Evolutionary conservation across 176 grass and related monocot genomes (phyloP), one percentile per base, ranked within the genome.

Genomic region (Melocanna baccifera): DNA sequence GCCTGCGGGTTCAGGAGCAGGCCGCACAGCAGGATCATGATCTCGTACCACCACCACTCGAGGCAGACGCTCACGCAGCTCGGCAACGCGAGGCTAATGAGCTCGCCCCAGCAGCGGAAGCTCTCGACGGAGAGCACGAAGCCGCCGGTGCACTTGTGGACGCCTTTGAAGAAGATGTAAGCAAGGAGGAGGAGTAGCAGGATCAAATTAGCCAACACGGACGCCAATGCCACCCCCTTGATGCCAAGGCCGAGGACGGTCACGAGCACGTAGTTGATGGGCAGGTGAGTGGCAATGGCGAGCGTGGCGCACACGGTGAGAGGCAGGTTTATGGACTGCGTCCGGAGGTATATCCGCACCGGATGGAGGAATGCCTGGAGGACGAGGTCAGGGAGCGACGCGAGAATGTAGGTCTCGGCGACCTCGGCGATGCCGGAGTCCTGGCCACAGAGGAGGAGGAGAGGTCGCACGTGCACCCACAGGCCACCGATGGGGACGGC

Each of bases 11-110:
- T 93, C 67, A 88, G 63, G 22, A 98, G 93, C 55, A 97, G 89
- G 5, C 94, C 94, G 62, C 94, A 97, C 26, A 97, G 81, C 50
- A 98, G 83, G 71, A 94, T 94, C 95, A 98, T 98, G 84, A 98
- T 94, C 89, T 98, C 95, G 59, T 97, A 97, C 92, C 92, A 97
- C 95, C 95, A 97, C 95, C 95, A 97, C 82, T 97, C 95, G 8
- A 97, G 82, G 71, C 95, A 97, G 20, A 96, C 93, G 74, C 88
- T 91, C 11, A 96, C 52, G 77, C 94, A 96, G 75, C 94, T 96
- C 8, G 94, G 91, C 43, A 97, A 55, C 0, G 94, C 94, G 0
- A 97, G 89, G 50, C 71, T 65, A 0, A 94, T 42, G n/a, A 97
- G 91, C 39, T 92, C 86, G 26, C 82, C 87, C 94, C 94, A 97